These are phyloP conservation scores for Canavalia gladiata DNA, from an alignment of 306 rosid species.

Conservation along the genomic window DNA sequence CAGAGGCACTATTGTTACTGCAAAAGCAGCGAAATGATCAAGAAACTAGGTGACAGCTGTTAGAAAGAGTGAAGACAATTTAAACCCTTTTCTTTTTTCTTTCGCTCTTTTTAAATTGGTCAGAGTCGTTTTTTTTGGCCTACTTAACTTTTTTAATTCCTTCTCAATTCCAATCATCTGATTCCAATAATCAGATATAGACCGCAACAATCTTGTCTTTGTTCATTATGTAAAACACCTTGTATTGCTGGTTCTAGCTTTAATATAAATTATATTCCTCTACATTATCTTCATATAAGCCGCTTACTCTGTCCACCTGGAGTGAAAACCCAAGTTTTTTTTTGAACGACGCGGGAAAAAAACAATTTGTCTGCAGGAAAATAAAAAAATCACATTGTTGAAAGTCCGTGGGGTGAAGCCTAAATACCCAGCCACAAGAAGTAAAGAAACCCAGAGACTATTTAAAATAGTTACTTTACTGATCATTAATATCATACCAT, in stretches of 20 bases:
- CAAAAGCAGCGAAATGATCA: slow-evolving; percentile 53
- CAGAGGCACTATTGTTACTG: slow-evolving; percentile 47
- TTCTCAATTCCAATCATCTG: slow-evolving; percentile 3
- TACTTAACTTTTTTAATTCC: neutral
- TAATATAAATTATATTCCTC: slow-evolving; percentile 28
- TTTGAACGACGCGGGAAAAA: neutral
- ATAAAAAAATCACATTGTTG: slow-evolving; percentile 16
- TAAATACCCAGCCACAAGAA: neutral
- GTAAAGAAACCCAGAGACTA: neutral
- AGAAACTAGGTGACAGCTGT: slow-evolving; percentile 6
- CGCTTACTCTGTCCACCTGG: neutral
- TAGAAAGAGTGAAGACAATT: slow-evolving; percentile 40
- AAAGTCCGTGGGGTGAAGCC: neutral
- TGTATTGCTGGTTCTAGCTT: slow-evolving; percentile 31
- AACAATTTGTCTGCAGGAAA: too few relatives aligned
- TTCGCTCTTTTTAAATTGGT: neutral
- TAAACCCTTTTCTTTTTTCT: neutral
- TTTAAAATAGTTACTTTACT: neutral
- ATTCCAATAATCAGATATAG: slow-evolving; percentile 15
- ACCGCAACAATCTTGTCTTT: slow-evolving; percentile 14
- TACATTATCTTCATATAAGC: neutral
- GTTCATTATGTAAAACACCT: slow-evolving; percentile 29
- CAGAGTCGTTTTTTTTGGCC: neutral
- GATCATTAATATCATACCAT: neutral
- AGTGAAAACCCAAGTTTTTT: neutral